phyloP scores from a whole-genome alignment of 257 asterid species.

The Ligustrum vulgare region DNA sequence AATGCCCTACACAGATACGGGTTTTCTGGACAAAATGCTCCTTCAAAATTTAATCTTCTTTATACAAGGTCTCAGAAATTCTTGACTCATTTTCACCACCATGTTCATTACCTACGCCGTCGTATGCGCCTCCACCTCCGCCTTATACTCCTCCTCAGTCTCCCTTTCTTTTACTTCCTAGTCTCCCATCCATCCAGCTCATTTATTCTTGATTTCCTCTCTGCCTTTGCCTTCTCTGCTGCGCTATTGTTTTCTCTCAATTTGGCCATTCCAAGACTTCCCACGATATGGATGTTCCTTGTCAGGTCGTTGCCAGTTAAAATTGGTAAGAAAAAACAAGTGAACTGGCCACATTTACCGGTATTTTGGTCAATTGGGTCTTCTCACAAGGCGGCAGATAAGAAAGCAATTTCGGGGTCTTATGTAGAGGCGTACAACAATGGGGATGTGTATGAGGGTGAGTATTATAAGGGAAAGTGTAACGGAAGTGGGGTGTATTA shows the following conservation, averaged over 20 bases:
- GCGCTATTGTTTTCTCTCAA: constrained; percentile 79
- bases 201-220: constrained; percentile 76
- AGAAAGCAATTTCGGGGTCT: constrained; percentile 64
- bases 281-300: constrained; percentile 69
- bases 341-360: constrained; percentile 54
- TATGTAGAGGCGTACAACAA: constrained; percentile 81
- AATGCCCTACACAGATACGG: constrained; percentile 58
- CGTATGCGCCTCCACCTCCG: constrained; percentile 75
- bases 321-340: constrained; percentile 46
- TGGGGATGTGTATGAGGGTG: constrained; percentile 97
- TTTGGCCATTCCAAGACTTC: constrained; percentile 82
- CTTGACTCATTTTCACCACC: constrained; percentile 60
- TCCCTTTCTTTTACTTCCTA: constrained; percentile 76
- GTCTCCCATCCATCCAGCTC: constrained; percentile 89
- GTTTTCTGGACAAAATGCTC: constrained; percentile 35
- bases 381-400: constrained; percentile 49
- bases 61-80: constrained; percentile 49
- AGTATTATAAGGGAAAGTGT: constrained; percentile 86
- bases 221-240: constrained; percentile 86
- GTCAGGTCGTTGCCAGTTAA: constrained; percentile 68
- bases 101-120: constrained; percentile 68
- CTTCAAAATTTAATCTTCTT: constrained; percentile 39
- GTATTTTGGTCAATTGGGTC: constrained; percentile 95
- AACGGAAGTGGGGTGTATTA: constrained; percentile 96
- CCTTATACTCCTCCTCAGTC: constrained; percentile 61